Base-by-base conservation (phyloP, 2,329 filamentous ascomycete genomes). In the Endocalyx cinctus region DNA sequence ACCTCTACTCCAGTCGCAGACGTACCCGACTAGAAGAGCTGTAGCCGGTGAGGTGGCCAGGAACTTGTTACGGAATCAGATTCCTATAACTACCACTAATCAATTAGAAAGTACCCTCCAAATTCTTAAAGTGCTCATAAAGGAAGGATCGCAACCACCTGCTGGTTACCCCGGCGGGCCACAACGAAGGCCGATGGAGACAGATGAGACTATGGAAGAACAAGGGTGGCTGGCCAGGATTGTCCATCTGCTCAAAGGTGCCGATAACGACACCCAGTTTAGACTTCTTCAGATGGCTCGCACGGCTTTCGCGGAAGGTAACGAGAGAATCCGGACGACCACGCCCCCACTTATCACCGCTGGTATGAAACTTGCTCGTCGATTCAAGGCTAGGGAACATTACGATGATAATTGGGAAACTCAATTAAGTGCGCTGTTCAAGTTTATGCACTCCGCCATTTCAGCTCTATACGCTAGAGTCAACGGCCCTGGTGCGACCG, bases 141-240 rank as follows among this genome's bases (percentile, higher is more conserved):
- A 88, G 50, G 92, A 98, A 63, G 89, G 90, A 10, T 82, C 85
- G 11, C 89, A 94, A 51, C 70, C 82, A 34, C 79, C 86, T n/a
- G 75, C 79, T 29, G 87, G 87, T 18, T 96, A 96, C 50, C 82
- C 89, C 1, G 86, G 87, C 4, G 79, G 84, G 25, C 78, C 84
- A 5, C 85, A 90, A 53, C 74, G 87, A 43, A 80, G 87, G 41
- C 77, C 67, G 0, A 58, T 74, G 29, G 94, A 98, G 67, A 97
- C 92, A 1, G 92, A 98, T 42, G 94, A 98, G 66, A 97, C 90
- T 0, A 80, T 97, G 52, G 90, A 98, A 62, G 92, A 98, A 64
- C 92, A 98, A 68, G 92, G 92, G 32, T 96, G 88, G 88, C 72
- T 98, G 34, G 92, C 92, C 22, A 77, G 92, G 48, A 82, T 98